Base-by-base conservation (phyloP, 2,329 filamentous ascomycete species). In the Diplocarpon mali region DNA sequence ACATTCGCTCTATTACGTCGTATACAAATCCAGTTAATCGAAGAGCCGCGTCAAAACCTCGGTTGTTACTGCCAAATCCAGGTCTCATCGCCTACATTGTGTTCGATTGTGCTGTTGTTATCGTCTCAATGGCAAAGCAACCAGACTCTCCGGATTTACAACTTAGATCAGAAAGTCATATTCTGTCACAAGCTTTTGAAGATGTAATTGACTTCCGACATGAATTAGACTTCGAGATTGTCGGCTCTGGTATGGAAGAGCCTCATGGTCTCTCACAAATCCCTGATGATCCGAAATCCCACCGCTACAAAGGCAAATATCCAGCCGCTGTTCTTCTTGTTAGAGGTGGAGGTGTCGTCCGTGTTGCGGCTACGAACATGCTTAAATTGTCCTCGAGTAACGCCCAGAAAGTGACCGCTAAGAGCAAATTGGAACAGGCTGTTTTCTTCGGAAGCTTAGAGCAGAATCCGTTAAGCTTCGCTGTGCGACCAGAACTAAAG, bases 401-500 rank as follows among this genome's bases (percentile, higher is more conserved):
- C 42, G 70, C 76, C 4, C 78, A 76, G 1, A 65, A 70, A 53
- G 76, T 94, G 13, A 89, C 85, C 1, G 84, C 86, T 6, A 92
- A 87, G 65, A 85, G 80, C 65, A 95, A 92, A 64, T 73, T 98
- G 34, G 87, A 95, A 60, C 89, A 98, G 65, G 89, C 89, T 2
- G 84, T 96, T 1, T 96, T 95, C 65, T 96, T 87, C 60, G 89
- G 89, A 2, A 78, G 78, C 38, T 79, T 85, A 60, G 74, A 81
- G 50, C 79, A 85, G 57, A 96, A 88, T 56, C 84, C 90, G n/a
- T 67, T 98, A n/a, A 80, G 88, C 50, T 87, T 98, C 56, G 76
- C 82, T 35, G 75, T 80, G 35, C 76, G 77, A 51, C 70, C 76
- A 32, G 78, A 80, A 44, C 68, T 81, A 38, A 70, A 73, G 3